Base-by-base conservation (phyloP, 2,329 filamentous ascomycete genomes). In the Bipolaris cookei region DNA sequence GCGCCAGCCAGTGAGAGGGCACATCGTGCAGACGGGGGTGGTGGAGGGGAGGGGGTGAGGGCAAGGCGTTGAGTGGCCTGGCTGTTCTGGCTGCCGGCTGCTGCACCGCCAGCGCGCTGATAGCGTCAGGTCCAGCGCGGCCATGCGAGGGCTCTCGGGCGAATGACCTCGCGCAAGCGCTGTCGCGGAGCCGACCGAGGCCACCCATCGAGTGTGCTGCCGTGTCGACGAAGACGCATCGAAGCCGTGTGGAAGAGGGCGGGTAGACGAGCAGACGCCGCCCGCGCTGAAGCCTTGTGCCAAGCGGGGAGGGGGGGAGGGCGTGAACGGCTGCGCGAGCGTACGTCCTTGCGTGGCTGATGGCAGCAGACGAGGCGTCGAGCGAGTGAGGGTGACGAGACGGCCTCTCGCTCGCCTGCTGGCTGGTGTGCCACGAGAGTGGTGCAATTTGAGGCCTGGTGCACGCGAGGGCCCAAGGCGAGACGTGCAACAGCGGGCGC, bases 131-230 rank as follows among this genome's bases (percentile, higher is more conserved):
- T 55, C 63, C 64, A 55, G 61, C 58, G 57, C 56, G 37, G 60
- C 52, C 54, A 62, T n/a, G 52, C 51, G 45, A 46, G 45, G 51
- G 25, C 13, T 23, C n/a, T 44, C 43, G 54, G 60, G 20, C 69
- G 67, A 73, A 70, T 73, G 49, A 58, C 61, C 51, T 47, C 51
- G 21, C 58, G 57, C 56, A 56, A 46, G 44, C 48, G 54, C n/a
- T n/a, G 38, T 21, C 46, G 60, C 71, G 72, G 72, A 73, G 69
- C 72, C 71, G 72, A 73, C 72, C 73, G 71, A 68, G 63, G 63
- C 64, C 54, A 61, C 63, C 64, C 54, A 60, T 66, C 59, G 56
- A 52, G 52, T 2, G 61, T 52, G 63, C 65, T 61, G 66, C 61
- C 64, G 55, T 18, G 37, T 38, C 2, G n/a, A n/a, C 54, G 64